phyloP scores from a whole-genome alignment of 176 grass and related monocot genomes.

The Thinopyrum elongatum region DNA sequence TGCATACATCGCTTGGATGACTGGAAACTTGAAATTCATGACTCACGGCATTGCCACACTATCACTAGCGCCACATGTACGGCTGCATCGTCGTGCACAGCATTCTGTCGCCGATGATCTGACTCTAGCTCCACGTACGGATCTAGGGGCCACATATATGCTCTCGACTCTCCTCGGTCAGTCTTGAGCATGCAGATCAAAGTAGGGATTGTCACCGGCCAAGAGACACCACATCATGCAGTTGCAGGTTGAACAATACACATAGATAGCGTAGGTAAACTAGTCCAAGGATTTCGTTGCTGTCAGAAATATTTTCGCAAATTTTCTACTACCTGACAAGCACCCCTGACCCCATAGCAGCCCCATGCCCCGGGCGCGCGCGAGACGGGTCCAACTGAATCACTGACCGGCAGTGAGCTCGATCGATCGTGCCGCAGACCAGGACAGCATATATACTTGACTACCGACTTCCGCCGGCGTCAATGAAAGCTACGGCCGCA shows the following conservation, averaged over 20 bases:
- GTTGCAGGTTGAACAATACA: neutral
- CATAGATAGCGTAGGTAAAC: neutral
- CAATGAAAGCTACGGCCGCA: constrained; percentile 19
- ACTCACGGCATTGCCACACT: too few species aligned
- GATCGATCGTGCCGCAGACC: constrained; percentile 8
- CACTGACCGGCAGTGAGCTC: neutral
- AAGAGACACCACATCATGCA: neutral
- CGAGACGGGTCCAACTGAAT: constrained; percentile 24
- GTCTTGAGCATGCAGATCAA: neutral
- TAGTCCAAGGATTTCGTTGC: neutral
- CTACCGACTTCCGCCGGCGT: constrained; percentile 7
- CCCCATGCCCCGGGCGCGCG: neutral
- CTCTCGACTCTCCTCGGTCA: neutral
- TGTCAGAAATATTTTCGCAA: neutral
- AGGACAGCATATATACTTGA: neutral
- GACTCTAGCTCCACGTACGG: neutral
- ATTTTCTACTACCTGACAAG: neutral
- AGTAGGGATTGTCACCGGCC: neutral
- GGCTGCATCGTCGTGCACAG: too few species aligned
- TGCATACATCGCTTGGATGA: too few species aligned
- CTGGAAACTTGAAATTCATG: too few species aligned
- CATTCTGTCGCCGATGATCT: neutral
- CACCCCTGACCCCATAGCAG: neutral
- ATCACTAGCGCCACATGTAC: too few species aligned
- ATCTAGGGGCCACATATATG: neutral